Evolutionary conservation across 1,139 yeast species (phyloP).

Genomic region (Saccharomyces pastorianus): DNA sequence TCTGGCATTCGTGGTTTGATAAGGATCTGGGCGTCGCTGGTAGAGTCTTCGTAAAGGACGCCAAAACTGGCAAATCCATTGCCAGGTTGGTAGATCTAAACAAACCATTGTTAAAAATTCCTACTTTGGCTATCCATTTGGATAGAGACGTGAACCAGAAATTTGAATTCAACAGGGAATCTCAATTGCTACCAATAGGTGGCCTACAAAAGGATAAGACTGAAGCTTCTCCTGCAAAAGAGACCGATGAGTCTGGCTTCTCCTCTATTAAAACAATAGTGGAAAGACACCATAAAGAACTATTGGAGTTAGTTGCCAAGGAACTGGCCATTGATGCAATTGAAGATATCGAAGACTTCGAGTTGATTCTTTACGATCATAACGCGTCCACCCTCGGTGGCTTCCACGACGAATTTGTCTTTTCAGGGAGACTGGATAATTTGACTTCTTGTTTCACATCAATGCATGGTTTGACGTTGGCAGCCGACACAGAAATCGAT

Average conservation of each 20-base stretch:
- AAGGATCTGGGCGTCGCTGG: slow-evolving; percentile 91
- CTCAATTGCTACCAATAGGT: slow-evolving; percentile 78
- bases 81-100: slow-evolving; percentile 71
- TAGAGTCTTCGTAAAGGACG: slow-evolving; percentile 61
- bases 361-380: slow-evolving; percentile 77
- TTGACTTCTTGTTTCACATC: slow-evolving; percentile 82
- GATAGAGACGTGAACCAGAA: slow-evolving; percentile 68
- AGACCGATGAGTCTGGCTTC: slow-evolving; percentile 36
- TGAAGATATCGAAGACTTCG: slow-evolving; percentile 75
- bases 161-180: slow-evolving; percentile 85
- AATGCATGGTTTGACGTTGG: slow-evolving; percentile 56
- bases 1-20: slow-evolving; percentile 85
- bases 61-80: slow-evolving; percentile 42
- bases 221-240: slow-evolving; percentile 18
- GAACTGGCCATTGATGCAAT: slow-evolving; percentile 46
- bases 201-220: slow-evolving; percentile 50
- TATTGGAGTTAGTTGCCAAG: slow-evolving; percentile 59
- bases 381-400: slow-evolving; percentile 84
- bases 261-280: slow-evolving; percentile 58
- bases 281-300: slow-evolving; percentile 66
- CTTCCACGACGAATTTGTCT: slow-evolving; percentile 78
- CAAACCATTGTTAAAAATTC: slow-evolving; percentile 81
- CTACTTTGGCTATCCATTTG: slow-evolving; percentile 89
- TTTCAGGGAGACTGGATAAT: slow-evolving; percentile 90
- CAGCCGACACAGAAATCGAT: slow-evolving; percentile 38